These are phyloP conservation scores for Sarcodon sp. DNA, from an alignment of 768 basidiomycete species.

Conservation along the genomic window DNA sequence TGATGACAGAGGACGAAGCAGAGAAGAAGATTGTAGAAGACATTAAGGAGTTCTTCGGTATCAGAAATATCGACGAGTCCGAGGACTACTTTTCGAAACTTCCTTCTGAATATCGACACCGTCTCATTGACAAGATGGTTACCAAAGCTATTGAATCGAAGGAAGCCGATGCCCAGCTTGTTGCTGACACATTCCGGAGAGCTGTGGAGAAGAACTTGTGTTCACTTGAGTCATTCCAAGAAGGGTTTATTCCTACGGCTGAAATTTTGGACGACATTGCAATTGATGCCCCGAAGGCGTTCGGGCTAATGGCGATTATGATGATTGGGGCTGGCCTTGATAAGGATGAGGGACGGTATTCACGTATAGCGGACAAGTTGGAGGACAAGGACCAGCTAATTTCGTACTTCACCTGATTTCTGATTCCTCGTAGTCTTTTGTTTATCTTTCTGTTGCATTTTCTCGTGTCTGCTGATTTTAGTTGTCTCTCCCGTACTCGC, in stretches of 20 bases:
- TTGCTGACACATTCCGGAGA: constrained; percentile 60
- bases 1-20: constrained; percentile 57
- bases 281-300: constrained; percentile 84
- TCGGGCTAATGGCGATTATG: constrained; percentile 61
- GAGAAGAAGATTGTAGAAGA: constrained; percentile 73
- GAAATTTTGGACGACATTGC: constrained; percentile 82
- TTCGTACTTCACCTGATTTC: constrained; percentile 35
- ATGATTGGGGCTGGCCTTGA: constrained; percentile 54
- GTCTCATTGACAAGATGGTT: constrained; percentile 67
- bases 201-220: constrained; percentile 50
- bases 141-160: constrained; percentile 65
- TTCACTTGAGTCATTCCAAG: constrained; percentile 50
- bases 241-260: constrained; percentile 55
- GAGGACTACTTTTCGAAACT: constrained; percentile 76
- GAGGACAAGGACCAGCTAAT: constrained; percentile 48
- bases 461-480: constrained; percentile 3
- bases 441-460: constrained; percentile 6
- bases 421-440: constrained; percentile 38
- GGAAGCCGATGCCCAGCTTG: constrained; percentile 66
- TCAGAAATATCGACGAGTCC: constrained; percentile 78
- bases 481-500: constrained; percentile 3
- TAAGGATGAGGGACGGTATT: constrained; percentile 40
- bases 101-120: constrained; percentile 45
- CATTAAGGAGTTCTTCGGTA: constrained; percentile 74
- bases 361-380: constrained; percentile 48